These are phyloP conservation scores for Hemisphaericaspora lyxosophila DNA, from an alignment of 1,139 yeast species.

Conservation along the genomic window DNA sequence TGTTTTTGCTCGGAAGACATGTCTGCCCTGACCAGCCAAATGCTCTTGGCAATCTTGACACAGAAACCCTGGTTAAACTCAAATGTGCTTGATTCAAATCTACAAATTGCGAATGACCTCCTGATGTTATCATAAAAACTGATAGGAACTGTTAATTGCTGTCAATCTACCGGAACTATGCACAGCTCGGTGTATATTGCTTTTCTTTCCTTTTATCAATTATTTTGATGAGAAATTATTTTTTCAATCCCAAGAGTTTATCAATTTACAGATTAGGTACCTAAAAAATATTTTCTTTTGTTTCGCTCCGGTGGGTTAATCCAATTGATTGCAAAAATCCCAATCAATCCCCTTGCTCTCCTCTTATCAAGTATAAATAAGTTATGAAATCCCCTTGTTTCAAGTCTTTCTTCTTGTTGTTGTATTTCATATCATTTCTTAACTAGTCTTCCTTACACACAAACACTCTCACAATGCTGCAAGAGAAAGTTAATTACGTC, in stretches of 20 bases:
- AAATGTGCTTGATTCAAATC: not conserved
- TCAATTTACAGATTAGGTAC: too few species aligned
- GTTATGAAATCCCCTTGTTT: not conserved
- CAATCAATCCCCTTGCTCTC: not conserved
- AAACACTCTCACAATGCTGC: constrained; percentile 23
- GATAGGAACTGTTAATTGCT: not conserved
- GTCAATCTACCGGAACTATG: not conserved
- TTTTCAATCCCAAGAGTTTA: too few species aligned
- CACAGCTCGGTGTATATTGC: not conserved
- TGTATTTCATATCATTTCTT: too few species aligned
- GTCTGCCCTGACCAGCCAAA: too few species aligned
- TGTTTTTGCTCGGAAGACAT: not conserved
- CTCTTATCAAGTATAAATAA: not conserved
- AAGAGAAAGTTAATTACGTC: constrained; percentile 44
- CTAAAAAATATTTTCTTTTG: too few species aligned
- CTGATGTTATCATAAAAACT: too few species aligned
- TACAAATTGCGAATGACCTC: not conserved
- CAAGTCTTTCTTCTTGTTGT: not conserved
- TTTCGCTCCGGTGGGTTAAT: not conserved
- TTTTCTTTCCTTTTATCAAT: not conserved
- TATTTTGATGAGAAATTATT: too few species aligned
- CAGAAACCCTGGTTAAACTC: not conserved
- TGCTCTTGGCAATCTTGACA: too few species aligned
- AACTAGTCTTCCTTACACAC: not conserved
- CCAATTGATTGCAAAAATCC: not conserved